These are phyloP conservation scores for Colletotrichum liaoningense DNA, from an alignment of 2,329 filamentous ascomycete genomes.

Conservation along the genomic window DNA sequence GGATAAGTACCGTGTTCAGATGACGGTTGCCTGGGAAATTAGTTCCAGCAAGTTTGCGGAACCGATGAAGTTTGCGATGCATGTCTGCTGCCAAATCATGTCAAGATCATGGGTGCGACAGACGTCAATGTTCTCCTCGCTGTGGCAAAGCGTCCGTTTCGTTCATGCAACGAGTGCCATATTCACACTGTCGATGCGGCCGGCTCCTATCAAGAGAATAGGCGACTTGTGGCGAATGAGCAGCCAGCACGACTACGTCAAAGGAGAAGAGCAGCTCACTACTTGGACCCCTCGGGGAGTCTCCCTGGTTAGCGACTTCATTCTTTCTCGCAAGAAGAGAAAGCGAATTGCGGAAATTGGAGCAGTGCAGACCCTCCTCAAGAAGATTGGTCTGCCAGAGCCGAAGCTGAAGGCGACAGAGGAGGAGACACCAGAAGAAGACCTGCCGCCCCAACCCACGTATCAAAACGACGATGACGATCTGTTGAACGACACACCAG, in stretches of 20 bases:
- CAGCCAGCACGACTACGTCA: conserved; percentile 94
- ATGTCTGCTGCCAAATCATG: conserved; percentile 85
- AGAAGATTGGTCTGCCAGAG: conserved; percentile 64
- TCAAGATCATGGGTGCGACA: conserved; percentile 87
- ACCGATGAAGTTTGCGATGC: conserved; percentile 87
- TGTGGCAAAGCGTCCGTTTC: conserved; percentile 87
- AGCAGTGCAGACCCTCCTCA: conserved; percentile 74
- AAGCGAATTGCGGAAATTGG: conserved; percentile 84
- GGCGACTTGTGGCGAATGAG: conserved; percentile 97
- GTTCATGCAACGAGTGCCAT: conserved; percentile 89
- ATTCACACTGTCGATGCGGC: conserved; percentile 87
- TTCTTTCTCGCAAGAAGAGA: conserved; percentile 78
- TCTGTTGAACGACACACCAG: conserved; percentile 67
- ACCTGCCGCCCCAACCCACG: conserved; percentile 49
- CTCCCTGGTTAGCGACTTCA: conserved; percentile 89
- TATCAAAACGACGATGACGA: conserved; percentile 66
- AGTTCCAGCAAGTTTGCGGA: conserved; percentile 85
- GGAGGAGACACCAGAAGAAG: conserved; percentile 51
- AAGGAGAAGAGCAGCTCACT: conserved; percentile 88
- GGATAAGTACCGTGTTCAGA: conserved; percentile 92
- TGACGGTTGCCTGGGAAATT: conserved; percentile 88
- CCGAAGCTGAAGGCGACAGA: conserved; percentile 47
- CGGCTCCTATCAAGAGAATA: conserved; percentile 88
- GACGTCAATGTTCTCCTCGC: conserved; percentile 84
- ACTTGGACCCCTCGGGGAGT: conserved; percentile 92